Percentiles rank a stretch among this genome's conserved stretches.
These are phyloP conservation scores for Pigoraptor vietnamica DNA, from an alignment of 78 protist species.

Conservation along the genomic window DNA sequence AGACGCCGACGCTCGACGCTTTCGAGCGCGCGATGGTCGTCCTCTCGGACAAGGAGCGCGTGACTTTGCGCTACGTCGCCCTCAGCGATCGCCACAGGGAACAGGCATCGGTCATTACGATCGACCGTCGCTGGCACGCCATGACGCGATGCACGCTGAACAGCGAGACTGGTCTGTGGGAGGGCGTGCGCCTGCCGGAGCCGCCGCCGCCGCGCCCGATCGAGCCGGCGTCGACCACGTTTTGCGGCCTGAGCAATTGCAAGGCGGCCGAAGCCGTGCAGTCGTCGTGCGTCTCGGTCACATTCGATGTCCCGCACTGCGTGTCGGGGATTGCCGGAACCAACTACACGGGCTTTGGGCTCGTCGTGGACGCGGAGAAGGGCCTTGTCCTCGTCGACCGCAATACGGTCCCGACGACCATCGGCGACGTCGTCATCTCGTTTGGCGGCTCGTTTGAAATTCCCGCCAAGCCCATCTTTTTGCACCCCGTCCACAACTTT, in stretches of 20 bases:
- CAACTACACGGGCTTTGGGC: conserved; percentile 11
- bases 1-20: conserved; percentile 10
- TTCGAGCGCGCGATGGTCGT: neutral
- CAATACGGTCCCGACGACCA: conserved; percentile 21
- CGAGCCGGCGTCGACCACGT: neutral
- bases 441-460: conserved; percentile 28
- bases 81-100: conserved; percentile 3
- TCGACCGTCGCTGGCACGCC: conserved; percentile 18
- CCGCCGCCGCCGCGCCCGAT: neutral
- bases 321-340: conserved; percentile 33
- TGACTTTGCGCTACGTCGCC: conserved; percentile 17
- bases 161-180: neutral
- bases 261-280: neutral
- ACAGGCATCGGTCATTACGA: neutral
- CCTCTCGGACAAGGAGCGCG: neutral
- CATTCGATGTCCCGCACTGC: conserved; percentile 10
- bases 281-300: conserved; percentile 5
- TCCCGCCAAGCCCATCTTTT: conserved; percentile 9
- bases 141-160: neutral
- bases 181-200: neutral
- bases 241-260: neutral
- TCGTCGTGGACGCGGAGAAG: conserved; percentile 19
- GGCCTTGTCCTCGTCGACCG: conserved; percentile 42
- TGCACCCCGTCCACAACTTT: conserved; percentile 45
- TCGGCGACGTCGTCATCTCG: conserved; percentile 7